Conservation (phyloP, 257 asterid species). For the Solanum medicagineum region DNA sequence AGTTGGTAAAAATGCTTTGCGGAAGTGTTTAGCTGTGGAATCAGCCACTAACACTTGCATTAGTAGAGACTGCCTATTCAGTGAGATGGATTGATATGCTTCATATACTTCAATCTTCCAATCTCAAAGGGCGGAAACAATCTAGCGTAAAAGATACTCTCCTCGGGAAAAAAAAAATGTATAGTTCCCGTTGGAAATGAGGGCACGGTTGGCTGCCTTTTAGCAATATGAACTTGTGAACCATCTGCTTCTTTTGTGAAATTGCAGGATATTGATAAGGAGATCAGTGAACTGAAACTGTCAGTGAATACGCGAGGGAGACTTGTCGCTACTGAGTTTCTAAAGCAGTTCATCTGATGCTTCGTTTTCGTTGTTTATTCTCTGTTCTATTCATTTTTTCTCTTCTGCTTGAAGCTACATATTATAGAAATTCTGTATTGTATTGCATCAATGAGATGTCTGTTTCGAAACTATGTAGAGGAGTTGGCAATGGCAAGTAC, state of each 20-base stretch:
- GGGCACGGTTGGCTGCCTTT: background rate
- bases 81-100: no score
- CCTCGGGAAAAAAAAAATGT: background rate
- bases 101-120: no score
- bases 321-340: conserved; percentile 95
- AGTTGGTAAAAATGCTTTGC: background rate
- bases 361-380: background rate
- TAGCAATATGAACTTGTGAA: background rate
- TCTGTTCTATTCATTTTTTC: background rate
- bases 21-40: background rate
- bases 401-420: background rate
- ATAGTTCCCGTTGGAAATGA: background rate
- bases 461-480: background rate
- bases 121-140: background rate
- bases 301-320: conserved; percentile 94
- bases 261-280: conserved; percentile 92
- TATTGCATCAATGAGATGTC: background rate
- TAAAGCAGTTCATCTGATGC: conserved; percentile 77
- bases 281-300: conserved; percentile 78
- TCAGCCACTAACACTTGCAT: background rate
- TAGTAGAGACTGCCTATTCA: background rate
- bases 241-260: background rate
- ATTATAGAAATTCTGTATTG: background rate
- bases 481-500: background rate
- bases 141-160: background rate